phyloP scores from a whole-genome alignment of 2,329 filamentous ascomycete genomes.

The Aspergillus sp. region DNA sequence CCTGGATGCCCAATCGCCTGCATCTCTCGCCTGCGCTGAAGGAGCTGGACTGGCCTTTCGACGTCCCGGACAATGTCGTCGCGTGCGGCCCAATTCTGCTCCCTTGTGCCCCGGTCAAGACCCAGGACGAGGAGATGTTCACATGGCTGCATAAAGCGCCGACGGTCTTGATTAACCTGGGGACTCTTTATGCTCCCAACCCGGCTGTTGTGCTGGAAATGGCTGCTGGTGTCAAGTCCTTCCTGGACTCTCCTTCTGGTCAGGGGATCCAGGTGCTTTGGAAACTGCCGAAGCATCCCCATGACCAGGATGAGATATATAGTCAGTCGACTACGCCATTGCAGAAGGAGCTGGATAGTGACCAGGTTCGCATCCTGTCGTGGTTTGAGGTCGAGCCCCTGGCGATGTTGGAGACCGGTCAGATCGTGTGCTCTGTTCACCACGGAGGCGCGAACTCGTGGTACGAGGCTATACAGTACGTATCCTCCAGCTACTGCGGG shows the following conservation, averaged over 20 bases:
- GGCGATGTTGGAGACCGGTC: conserved; percentile 33
- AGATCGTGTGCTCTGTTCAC: conserved; percentile 42
- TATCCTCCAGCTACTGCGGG: too few relatives aligned
- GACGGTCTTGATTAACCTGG: conserved; percentile 52
- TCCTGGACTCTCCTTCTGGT: conserved; percentile 33
- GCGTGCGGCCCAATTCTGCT: conserved; percentile 51
- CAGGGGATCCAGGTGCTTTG: conserved; percentile 37
- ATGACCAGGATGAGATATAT: conserved; percentile 22
- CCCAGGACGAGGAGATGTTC: conserved; percentile 44
- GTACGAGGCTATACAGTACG: conserved; percentile 45
- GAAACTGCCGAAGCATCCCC: conserved; percentile 35
- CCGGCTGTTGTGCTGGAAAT: conserved; percentile 42
- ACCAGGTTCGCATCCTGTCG: conserved; percentile 38
- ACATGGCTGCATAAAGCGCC: conserved; percentile 45
- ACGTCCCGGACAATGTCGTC: conserved; percentile 42
- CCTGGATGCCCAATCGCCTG: conserved; percentile 26
- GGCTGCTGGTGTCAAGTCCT: conserved; percentile 34
- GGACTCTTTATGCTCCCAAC: conserved; percentile 38
- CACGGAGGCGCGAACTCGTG: conserved; percentile 51
- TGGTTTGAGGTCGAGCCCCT: conserved; percentile 47
- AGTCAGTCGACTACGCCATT: conserved; percentile 23
- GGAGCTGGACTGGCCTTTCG: conserved; percentile 44
- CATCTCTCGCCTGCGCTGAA: conserved; percentile 31
- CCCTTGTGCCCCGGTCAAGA: conserved; percentile 29
- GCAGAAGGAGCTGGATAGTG: conserved; percentile 24